A percentile compares a stretch with the other conserved stretches of the same genome.
Conservation (phyloP, 805 yeast genomes). For the Teunomyces pallodes region DNA sequence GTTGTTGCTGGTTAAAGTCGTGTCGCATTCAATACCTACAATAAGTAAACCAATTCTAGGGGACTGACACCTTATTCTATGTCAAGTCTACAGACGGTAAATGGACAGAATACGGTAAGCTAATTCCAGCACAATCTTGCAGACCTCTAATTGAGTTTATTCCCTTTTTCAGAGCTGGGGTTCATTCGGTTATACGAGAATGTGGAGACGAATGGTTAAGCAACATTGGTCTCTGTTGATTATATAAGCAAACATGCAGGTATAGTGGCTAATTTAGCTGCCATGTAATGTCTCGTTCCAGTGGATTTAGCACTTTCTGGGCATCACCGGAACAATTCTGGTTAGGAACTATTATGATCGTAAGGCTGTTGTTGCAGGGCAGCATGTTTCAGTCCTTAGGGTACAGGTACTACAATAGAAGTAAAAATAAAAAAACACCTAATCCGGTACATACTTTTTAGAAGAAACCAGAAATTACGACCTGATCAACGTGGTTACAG, state of each 20-base stretch:
- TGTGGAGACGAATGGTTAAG: slow-evolving; percentile 4
- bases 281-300: background rate
- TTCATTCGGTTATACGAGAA: slow-evolving; percentile 1
- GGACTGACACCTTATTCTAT: no score
- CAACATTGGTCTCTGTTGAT: background rate
- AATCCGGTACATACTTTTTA: no score
- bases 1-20: slow-evolving; percentile 5
- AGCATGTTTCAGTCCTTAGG: no score
- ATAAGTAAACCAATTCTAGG: no score
- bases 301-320: background rate
- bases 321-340: background rate
- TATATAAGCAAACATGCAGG: background rate
- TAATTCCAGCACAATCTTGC: background rate
- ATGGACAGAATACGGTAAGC: background rate
- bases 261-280: background rate
- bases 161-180: background rate
- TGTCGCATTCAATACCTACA: background rate
- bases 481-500: no score
- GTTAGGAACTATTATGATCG: background rate
- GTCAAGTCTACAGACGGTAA: no score
- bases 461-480: no score
- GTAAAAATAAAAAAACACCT: background rate
- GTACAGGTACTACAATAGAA: background rate
- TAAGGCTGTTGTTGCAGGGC: no score
- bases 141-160: background rate